Evolutionary conservation across 1,139 yeast species (phyloP), one percentile per base, ranked within the genome.

Genomic region (Pichia sp.): DNA sequence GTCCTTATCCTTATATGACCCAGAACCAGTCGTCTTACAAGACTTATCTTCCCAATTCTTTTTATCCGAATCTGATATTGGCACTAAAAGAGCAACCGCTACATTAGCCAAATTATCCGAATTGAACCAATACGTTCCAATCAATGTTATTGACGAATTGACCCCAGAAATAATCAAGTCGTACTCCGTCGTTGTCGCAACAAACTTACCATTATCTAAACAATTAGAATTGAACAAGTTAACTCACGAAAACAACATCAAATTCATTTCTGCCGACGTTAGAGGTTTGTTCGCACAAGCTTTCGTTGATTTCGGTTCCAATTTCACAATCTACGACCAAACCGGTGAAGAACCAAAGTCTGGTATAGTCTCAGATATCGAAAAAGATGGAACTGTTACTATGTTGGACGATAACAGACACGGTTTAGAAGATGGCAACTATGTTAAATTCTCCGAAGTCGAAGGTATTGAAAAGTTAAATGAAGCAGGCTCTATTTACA

Each of bases 41-140:
- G 99, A 93, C 65, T 75, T 94, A 53, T 86, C 96, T 1, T 75
- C 96, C 12, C 99, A 93, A 66, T 93, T 90, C 72, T 93, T 91
- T 67, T 74, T 94, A 45, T 63, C 76, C 11, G 82, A 79, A 54
- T 61, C 63, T 1, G 96, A 91, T 60, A 65, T 91, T 44, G 98
- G 98, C 38, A 60, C 64, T 45, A 73, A 83, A n/a, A 79, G 96
- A 57, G 99, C 93, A 37, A 70, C 66, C 21, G 86, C 85, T 4
- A 79, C 93, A 14, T 76, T 79, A 30, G 71, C 76, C 20, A 80
- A 77, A 60, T 73, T 93, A 44, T 77, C 87, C 12, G 98, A 93
- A 67, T 77, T 93, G 62, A 93, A 93, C 65, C 77, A 81, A 42
- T 94, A 93, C 64, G 97, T 90, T 27, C 98, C 98, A 32, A 79